A percentile compares a stretch with the other conserved stretches of the same genome.
Conservation (phyloP, 768 basidiomycete species). For the Fomitopsis pulvina region DNA sequence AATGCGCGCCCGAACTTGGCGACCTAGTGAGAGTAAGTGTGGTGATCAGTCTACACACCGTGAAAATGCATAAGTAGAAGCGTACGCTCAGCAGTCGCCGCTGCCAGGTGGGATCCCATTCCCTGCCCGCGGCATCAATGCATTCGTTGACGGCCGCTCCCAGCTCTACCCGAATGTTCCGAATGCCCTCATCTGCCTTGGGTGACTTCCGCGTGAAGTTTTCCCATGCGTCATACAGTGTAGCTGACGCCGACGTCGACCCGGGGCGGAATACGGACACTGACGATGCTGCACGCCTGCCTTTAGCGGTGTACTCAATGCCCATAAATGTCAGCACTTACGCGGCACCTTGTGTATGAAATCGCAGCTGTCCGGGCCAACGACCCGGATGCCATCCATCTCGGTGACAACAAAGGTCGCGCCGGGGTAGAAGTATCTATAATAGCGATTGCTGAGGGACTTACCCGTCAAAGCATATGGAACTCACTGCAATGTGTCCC, state of each 20-base stretch:
- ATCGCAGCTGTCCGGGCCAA: constrained; percentile 75
- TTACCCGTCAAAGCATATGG: not conserved
- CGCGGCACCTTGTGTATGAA: constrained; percentile 92
- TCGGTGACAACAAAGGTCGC: constrained; percentile 78
- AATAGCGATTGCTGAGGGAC: constrained; percentile 2
- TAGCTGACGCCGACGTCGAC: constrained; percentile 86
- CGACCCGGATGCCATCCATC: constrained; percentile 81
- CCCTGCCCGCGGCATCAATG: constrained; percentile 87
- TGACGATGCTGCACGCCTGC: constrained; percentile 48
- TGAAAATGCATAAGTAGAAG: not conserved
- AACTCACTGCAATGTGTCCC: constrained; percentile 75
- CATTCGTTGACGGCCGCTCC: constrained; percentile 85
- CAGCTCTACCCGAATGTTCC: constrained; percentile 81
- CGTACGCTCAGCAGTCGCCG: constrained; percentile 72
- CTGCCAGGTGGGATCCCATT: constrained; percentile 91
- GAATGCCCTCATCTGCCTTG: constrained; percentile 89
- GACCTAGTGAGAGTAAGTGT: constrained; percentile 43
- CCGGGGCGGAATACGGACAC: constrained; percentile 87
- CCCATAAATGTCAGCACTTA: constrained; percentile 33
- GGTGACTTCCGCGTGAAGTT: constrained; percentile 79
- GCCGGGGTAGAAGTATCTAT: constrained; percentile 76
- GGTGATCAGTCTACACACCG: too few relatives aligned
- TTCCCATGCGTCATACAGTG: constrained; percentile 89
- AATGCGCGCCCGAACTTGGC: constrained; percentile 95
- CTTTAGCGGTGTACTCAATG: not conserved